Evolutionary conservation across 2,329 filamentous ascomycete genomes (phyloP).

Genomic region (Pseudonectria foliicola): DNA sequence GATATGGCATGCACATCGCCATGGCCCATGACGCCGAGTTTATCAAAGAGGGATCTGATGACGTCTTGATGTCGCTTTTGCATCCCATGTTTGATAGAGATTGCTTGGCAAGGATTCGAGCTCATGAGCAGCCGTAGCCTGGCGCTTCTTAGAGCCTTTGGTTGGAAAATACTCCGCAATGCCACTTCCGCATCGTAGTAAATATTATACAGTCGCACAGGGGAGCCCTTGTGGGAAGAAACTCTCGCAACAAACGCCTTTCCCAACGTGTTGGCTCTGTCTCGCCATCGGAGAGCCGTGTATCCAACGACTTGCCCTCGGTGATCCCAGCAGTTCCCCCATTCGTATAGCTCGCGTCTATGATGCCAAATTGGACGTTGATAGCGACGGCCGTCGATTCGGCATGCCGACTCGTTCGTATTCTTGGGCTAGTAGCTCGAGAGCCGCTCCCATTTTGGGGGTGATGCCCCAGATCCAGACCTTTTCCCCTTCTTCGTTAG

Average conservation of each 20-base stretch:
- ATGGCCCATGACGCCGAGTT: slow-evolving; percentile 9
- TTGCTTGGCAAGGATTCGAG: slow-evolving; percentile 2
- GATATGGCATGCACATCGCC: slow-evolving; percentile 5
- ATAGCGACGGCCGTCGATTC: neutral
- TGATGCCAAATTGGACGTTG: too few relatives aligned
- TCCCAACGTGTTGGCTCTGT: too few relatives aligned
- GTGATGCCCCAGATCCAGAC: slow-evolving; percentile 13
- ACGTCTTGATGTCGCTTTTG: slow-evolving; percentile 2
- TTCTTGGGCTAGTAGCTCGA: slow-evolving; percentile 3
- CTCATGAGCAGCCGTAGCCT: neutral
- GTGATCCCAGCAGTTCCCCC: too few relatives aligned
- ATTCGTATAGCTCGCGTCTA: too few relatives aligned
- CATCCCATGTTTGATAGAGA: slow-evolving; percentile 5
- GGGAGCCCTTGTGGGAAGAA: too few relatives aligned
- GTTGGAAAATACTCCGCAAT: too few relatives aligned
- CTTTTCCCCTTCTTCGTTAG: slow-evolving; percentile 1
- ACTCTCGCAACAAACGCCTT: too few relatives aligned
- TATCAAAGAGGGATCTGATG: slow-evolving; percentile 3
- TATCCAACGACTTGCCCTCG: too few relatives aligned
- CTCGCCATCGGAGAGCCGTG: too few relatives aligned
- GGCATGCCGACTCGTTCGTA: slow-evolving; percentile 3
- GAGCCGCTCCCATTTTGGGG: slow-evolving; percentile 6
- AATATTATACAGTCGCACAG: too few relatives aligned
- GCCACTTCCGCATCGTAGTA: too few relatives aligned
- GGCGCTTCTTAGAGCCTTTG: too few relatives aligned